These are phyloP conservation scores for Aspergillus brasiliensis DNA, from an alignment of 2,329 filamentous ascomycete species.

Conservation along the genomic window DNA sequence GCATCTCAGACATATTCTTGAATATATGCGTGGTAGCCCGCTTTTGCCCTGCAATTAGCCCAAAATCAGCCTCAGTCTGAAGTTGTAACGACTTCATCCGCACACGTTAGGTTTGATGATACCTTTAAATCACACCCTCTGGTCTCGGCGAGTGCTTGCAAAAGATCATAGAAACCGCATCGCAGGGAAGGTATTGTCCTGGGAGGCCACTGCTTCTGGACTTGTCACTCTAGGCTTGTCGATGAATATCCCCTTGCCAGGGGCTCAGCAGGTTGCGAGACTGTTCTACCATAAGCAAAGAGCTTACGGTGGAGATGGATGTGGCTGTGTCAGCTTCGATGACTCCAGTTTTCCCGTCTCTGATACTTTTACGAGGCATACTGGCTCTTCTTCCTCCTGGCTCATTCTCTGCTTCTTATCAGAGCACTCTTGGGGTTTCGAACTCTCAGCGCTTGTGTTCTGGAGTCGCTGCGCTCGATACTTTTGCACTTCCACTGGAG, in stretches of 20 bases:
- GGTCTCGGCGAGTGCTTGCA: conserved; percentile 60
- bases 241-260: conserved; percentile 63
- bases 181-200: conserved; percentile 61
- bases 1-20: conserved; percentile 73
- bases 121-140: conserved; percentile 67
- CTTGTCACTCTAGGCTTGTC: conserved; percentile 65
- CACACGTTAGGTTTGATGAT: conserved; percentile 19
- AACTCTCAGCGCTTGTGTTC: background rate
- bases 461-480: conserved; percentile 4
- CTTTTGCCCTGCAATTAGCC: conserved; percentile 63
- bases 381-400: conserved; percentile 1
- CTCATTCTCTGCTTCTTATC: background rate
- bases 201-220: conserved; percentile 60
- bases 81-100: background rate
- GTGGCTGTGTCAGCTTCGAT: conserved; percentile 61
- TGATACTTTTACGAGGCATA: background rate
- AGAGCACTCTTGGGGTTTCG: background rate
- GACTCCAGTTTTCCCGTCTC: background rate
- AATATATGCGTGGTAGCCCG: conserved; percentile 78
- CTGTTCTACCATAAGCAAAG: conserved; percentile 60
- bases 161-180: conserved; percentile 60
- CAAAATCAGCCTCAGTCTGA: conserved; percentile 9
- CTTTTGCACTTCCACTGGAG: conserved; percentile 8
- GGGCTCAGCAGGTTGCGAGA: conserved; percentile 57
- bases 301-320: conserved; percentile 31